Evolutionary conservation across 192 early-diverging fungal genomes (phyloP).

Genomic region (Entomortierella chlamydospora): DNA sequence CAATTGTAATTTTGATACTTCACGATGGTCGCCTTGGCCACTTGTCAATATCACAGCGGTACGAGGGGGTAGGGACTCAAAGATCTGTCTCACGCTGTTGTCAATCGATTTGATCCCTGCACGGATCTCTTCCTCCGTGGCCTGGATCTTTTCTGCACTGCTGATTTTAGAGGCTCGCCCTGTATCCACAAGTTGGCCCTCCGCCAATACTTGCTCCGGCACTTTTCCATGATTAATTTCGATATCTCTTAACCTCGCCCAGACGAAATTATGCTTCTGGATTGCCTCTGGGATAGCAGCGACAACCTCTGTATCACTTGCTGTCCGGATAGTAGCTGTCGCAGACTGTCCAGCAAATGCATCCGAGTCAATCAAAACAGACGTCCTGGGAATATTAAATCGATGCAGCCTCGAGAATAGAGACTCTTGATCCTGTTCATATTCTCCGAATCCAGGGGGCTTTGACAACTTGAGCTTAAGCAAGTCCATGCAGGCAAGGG

Average conservation of each 20-base stretch:
- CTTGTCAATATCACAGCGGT: constrained; percentile 57
- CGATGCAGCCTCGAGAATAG: constrained; percentile 47
- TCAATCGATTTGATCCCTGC: constrained; percentile 45
- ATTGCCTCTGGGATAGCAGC: constrained; percentile 37
- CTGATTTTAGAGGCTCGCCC: constrained; percentile 30
- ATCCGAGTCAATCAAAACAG: constrained; percentile 40
- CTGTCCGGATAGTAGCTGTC: constrained; percentile 24
- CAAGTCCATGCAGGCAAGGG: constrained; percentile 71
- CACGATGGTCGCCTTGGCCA: constrained; percentile 53
- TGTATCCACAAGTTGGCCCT: constrained; percentile 27
- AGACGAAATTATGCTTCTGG: constrained; percentile 39
- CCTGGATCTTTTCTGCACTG: constrained; percentile 41
- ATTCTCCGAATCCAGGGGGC: constrained; percentile 54
- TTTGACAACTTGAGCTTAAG: constrained; percentile 65
- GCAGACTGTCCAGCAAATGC: constrained; percentile 29
- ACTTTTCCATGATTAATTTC: constrained; percentile 52
- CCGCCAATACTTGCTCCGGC: not conserved
- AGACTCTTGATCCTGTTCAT: constrained; percentile 46
- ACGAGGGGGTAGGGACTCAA: constrained; percentile 39
- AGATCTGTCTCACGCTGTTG: constrained; percentile 37
- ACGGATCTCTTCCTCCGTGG: constrained; percentile 28
- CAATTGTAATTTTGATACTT: constrained; percentile 42
- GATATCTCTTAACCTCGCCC: constrained; percentile 47
- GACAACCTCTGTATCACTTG: constrained; percentile 34
- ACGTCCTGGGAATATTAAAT: constrained; percentile 24